Evolutionary conservation across 805 yeast species (phyloP), one percentile per base, ranked within the genome.

Genomic region (Candida sakaeoensis): DNA sequence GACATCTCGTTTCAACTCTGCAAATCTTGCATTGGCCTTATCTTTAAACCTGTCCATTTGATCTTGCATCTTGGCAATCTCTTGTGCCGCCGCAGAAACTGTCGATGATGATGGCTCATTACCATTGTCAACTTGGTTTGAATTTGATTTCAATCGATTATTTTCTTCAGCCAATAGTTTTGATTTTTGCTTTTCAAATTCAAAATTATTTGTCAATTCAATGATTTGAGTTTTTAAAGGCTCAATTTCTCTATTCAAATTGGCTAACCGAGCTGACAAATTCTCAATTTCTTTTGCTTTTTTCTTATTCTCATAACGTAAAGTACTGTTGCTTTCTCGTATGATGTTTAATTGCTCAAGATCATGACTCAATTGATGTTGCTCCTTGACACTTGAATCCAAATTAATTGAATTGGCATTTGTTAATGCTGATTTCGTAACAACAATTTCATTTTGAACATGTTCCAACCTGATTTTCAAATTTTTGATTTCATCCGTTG

Each of bases 271-370:
- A 2, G 44, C 35, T 50, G 77, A 77, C 28, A 82, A 63, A 5
- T 55, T 57, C 29, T 45, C 41, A 27, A 65, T 45, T 17, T 45
- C 53, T 19, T 51, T 47, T 12, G 50, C 33, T 29, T 53, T 55
- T 10, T 38, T 43, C 13, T 44, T 45, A 40, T 69, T 61, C 39
- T 81, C 86, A 40, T 66, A 65, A 37, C 90, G 70, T 47, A 84
- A 65, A 2, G 85, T 75, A 7, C 70, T 62, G 50, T 84, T 84
- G 49, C 87, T 81, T 56, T 84, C 91, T 38, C 85, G 68, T 40
- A 84, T 58, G 18, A 82, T 63, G 48, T 76, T 79, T 55, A 84
- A 57, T 46, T 82, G 83, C 41, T 79, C 74, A 37, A 82, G 61
- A 50, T 80, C 82, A 36, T 70, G 69, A 41, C 72, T 43, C 15